Evolutionary conservation across 805 yeast species (phyloP).

Genomic region (Candida alai): DNA sequence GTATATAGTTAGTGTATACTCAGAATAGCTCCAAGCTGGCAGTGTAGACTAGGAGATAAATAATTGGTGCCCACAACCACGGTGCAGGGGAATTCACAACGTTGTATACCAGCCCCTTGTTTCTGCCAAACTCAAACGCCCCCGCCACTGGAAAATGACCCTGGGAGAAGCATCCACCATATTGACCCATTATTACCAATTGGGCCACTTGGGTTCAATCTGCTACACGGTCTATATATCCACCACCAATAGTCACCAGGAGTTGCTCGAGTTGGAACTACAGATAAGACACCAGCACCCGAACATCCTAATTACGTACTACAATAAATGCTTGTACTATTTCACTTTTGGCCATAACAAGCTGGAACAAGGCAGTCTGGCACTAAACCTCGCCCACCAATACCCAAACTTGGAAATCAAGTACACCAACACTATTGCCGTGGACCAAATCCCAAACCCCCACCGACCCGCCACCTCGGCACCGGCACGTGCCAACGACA

Average conservation of each 20-base stretch:
- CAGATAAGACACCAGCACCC: constrained; percentile 34
- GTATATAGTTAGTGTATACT: no score
- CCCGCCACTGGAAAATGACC: no score
- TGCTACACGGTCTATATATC: constrained; percentile 28
- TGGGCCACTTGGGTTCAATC: constrained; percentile 33
- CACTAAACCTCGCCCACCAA: constrained; percentile 16
- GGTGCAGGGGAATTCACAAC: no score
- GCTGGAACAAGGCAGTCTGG: neutral
- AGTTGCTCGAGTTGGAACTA: constrained; percentile 37
- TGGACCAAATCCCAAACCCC: constrained; percentile 28
- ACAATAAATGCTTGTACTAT: constrained; percentile 36
- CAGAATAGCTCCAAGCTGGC: no score
- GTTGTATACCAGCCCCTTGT: no score
- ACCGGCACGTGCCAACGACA: constrained; percentile 8
- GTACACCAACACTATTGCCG: constrained; percentile 17
- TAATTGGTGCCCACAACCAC: no score
- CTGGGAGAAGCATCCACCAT: constrained; percentile 21
- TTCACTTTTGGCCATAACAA: constrained; percentile 28
- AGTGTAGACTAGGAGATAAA: no score
- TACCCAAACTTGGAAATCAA: constrained; percentile 25
- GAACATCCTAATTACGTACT: constrained; percentile 35
- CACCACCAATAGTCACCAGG: constrained; percentile 29
- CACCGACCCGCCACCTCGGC: constrained; percentile 17
- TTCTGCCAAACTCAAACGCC: no score
- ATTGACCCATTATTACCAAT: constrained; percentile 36